Base-by-base conservation (phyloP, 1,284 basidiomycete genomes). In the Sporisorium scitamineum region DNA sequence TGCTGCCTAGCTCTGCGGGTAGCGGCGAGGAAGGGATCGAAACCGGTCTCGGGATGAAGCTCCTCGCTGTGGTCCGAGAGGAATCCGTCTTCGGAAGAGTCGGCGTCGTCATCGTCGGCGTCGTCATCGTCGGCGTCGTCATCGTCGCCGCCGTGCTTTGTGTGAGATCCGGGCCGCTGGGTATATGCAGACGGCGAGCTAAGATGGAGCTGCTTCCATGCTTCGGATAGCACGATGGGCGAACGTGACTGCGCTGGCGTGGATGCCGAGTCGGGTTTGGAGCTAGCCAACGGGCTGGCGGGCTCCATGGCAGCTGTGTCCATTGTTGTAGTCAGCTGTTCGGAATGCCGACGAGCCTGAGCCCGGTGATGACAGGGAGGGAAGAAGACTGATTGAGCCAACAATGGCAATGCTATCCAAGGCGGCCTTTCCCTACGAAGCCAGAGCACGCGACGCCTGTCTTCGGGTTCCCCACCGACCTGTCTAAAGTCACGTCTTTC, bases 31-130 rank as follows among this genome's bases (percentile, higher is more conserved):
- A 75, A 75, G 55, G 72, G 72, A 27, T 75, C 72, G 51, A 75
- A 75, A 42, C 72, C 72, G 4, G 72, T 75, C 50, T 75, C 72
- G 22, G 72, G 72, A 32, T 70, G 62, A 16, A 75, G 56, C 26
- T 75, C 60, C 18, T 70, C 66, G 50, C 63, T 70, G 60, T 75
- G 66, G 31, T 75, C 72, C n/a, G 72, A 70, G 37, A 70, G 63
- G 60, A 61, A 60, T 39, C 68, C 72, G 34, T 70, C 66, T 41
- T 70, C 67, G n/a, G 72, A 75, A 2, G 72, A 75, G 51, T 75
- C 72, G 14, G 32, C 61, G n/a, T 67, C 56, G 29, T 32, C 58
- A 13, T 64, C 37, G 29, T 53, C 37, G 44, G 16, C 13, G 44
- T 47, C 24, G 29, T 50, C 20, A 18, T 5, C 18, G 1, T 31